A percentile compares a stretch with the other conserved stretches of the same genome.
Evolutionary conservation across 768 basidiomycete genomes (phyloP).

Genomic region (Agaricus blazei): DNA sequence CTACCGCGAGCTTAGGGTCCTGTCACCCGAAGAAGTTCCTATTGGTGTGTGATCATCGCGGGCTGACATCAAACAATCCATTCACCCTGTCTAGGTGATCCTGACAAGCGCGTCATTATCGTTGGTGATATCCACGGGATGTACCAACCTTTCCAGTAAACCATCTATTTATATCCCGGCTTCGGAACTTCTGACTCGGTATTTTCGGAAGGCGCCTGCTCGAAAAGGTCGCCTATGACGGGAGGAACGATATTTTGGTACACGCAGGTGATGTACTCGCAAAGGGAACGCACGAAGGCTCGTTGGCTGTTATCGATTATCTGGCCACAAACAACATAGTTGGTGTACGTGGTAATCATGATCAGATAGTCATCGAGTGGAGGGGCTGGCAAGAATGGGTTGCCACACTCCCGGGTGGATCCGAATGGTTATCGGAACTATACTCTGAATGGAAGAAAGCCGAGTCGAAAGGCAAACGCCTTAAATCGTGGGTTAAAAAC

Average conservation of each 20-base stretch:
- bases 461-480: not conserved
- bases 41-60: conserved; percentile 31
- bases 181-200: not conserved
- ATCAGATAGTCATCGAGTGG: conserved; percentile 91
- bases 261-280: conserved; percentile 82
- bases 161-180: conserved; percentile 1
- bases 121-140: conserved; percentile 91
- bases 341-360: conserved; percentile 93
- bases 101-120: conserved; percentile 57
- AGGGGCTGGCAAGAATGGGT: conserved; percentile 84
- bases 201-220: conserved; percentile 51
- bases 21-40: conserved; percentile 49
- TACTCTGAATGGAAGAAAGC: not conserved
- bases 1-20: conserved; percentile 36
- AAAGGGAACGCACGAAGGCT: conserved; percentile 59
- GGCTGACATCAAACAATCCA: not conserved
- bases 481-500: conserved; percentile 13
- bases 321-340: conserved; percentile 58
- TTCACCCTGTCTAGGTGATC: conserved; percentile 34
- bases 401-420: conserved; percentile 33
- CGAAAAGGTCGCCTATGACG: conserved; percentile 51
- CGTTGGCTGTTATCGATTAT: conserved; percentile 58
- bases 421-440: conserved; percentile 45
- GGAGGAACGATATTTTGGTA: conserved; percentile 61
- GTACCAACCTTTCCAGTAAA: conserved; percentile 62